phyloP scores from a whole-genome alignment of 2,329 filamentous ascomycete genomes.

The Myotisia sp. region DNA sequence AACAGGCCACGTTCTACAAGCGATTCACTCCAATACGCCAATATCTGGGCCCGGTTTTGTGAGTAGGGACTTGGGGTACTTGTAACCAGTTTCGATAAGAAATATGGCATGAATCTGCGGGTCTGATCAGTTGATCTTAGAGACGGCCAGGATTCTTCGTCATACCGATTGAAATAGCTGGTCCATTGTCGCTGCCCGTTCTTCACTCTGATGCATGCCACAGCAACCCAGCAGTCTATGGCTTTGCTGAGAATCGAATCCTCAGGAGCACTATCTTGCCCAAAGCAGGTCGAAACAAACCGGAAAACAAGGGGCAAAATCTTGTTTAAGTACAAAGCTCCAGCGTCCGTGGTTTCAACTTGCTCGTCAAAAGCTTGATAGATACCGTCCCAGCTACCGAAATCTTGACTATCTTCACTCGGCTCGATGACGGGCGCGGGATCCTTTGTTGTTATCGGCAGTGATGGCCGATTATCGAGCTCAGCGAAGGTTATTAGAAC shows the following conservation, averaged over 20 bases:
- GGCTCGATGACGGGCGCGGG: conserved; percentile 16
- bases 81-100: conserved; percentile 32
- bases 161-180: conserved; percentile 42
- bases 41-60: conserved; percentile 35
- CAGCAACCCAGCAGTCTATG: conserved; percentile 41
- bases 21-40: conserved; percentile 41
- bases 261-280: conserved; percentile 41
- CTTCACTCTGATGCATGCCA: conserved; percentile 36
- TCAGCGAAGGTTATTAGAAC: conserved; percentile 31
- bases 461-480: conserved; percentile 16
- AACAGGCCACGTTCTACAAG: conserved; percentile 46
- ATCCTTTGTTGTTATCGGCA: conserved; percentile 13
- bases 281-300: conserved; percentile 48
- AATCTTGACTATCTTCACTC: conserved; percentile 51
- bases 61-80: conserved; percentile 28
- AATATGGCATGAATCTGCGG: conserved; percentile 34
- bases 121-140: conserved; percentile 35
- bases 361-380: conserved; percentile 31
- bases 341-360: conserved; percentile 15
- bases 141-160: conserved; percentile 35
- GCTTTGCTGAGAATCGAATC: conserved; percentile 39
- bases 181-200: conserved; percentile 38
- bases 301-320: conserved; percentile 38
- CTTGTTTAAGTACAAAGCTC: conserved; percentile 25
- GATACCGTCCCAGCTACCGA: conserved; percentile 44